These are phyloP conservation scores for Talaromyces borbonicus DNA, from an alignment of 495 filamentous ascomycete species.

Conservation along the genomic window DNA sequence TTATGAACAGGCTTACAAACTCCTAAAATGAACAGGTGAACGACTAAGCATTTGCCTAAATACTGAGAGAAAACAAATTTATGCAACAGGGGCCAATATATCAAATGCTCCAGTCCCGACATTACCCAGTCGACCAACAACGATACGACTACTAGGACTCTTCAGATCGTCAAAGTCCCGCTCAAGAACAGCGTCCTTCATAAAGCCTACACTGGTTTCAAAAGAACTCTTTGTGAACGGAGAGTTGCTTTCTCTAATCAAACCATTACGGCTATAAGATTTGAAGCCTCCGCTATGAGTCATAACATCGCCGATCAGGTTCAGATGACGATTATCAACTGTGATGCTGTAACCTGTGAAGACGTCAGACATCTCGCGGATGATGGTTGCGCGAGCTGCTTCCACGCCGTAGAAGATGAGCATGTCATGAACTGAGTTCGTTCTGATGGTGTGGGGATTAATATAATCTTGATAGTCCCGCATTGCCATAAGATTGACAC, in stretches of 20 bases:
- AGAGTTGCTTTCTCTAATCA: conserved; percentile 65
- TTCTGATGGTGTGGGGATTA: conserved; percentile 77
- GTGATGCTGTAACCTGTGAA: conserved; percentile 89
- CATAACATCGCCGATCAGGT: conserved; percentile 95
- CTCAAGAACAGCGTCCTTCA: conserved; percentile 84
- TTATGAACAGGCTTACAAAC: conserved; percentile 7
- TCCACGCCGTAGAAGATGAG: conserved; percentile 85
- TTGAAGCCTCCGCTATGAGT: conserved; percentile 78
- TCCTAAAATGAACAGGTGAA: background rate
- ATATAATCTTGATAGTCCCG: conserved; percentile 78
- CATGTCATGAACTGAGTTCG: conserved; percentile 86
- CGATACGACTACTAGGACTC: conserved; percentile 78
- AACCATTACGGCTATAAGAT: conserved; percentile 82
- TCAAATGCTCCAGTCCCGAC: conserved; percentile 91
- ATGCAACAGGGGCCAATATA: conserved; percentile 60
- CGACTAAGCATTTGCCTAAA: conserved; percentile 1
- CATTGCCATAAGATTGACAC: conserved; percentile 84
- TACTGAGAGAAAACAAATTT: conserved; percentile 6
- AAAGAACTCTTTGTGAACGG: conserved; percentile 98
- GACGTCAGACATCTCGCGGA: conserved; percentile 75
- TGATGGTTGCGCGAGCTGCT: conserved; percentile 75
- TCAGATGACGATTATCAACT: conserved; percentile 87
- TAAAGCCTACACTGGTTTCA: conserved; percentile 89
- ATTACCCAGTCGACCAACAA: conserved; percentile 69
- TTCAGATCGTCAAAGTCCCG: conserved; percentile 81